A percentile compares a stretch with the other conserved stretches of the same genome.
These are phyloP conservation scores for Cutaneotrichosporon cyanovorans DNA, from an alignment of 1,284 basidiomycete genomes.

Conservation along the genomic window DNA sequence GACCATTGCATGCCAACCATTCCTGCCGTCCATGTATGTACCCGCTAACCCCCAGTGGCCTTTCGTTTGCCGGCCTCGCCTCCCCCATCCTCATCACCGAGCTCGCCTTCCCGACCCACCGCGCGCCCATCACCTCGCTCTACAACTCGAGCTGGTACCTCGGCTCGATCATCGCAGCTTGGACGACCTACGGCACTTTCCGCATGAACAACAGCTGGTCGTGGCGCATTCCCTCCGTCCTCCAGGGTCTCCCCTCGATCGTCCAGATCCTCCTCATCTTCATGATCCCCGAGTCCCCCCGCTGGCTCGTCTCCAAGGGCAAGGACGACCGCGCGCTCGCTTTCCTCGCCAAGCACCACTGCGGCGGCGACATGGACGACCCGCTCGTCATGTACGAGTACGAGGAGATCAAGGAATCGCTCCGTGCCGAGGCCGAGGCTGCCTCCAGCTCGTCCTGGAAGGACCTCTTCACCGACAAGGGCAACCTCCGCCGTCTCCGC, in stretches of 20 bases:
- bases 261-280: slow-evolving; percentile 15
- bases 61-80: slow-evolving; percentile 47
- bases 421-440: slow-evolving; percentile 20
- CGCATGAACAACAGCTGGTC: slow-evolving; percentile 25
- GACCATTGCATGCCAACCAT: no score
- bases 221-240: slow-evolving; percentile 46
- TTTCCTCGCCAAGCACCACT: slow-evolving; percentile 83
- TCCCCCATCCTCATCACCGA: slow-evolving; percentile 70
- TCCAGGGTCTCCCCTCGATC: slow-evolving; percentile 46
- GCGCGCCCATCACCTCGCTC: slow-evolving; percentile 49
- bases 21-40: no score
- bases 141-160: slow-evolving; percentile 25
- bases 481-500: slow-evolving; percentile 22
- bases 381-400: slow-evolving; percentile 40
- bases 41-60: slow-evolving; percentile 42
- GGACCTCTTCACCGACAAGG: slow-evolving; percentile 31
- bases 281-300: slow-evolving; percentile 25
- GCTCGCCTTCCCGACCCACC: slow-evolving; percentile 66
- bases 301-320: slow-evolving; percentile 21
- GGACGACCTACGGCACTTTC: slow-evolving; percentile 29
- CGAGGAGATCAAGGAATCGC: slow-evolving; percentile 40
- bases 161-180: slow-evolving; percentile 13
- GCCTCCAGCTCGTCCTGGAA: slow-evolving; percentile 43
- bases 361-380: slow-evolving; percentile 25
- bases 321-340: slow-evolving; percentile 50